phyloP scores from a whole-genome alignment of 2,329 filamentous ascomycete genomes.

The Tolypocladium paradoxum region DNA sequence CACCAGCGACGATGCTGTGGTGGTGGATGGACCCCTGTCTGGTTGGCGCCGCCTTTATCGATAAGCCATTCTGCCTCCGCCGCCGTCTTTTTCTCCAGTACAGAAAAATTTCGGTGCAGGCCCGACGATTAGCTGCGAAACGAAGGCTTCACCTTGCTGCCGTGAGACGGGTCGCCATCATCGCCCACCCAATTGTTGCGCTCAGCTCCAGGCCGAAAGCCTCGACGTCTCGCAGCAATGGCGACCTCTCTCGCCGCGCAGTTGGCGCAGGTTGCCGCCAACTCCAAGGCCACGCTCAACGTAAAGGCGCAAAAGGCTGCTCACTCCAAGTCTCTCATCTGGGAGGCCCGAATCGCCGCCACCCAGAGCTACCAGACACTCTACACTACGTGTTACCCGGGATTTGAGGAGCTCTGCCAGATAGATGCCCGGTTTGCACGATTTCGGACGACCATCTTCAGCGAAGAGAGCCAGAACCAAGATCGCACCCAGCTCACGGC shows the following conservation, averaged over 20 bases:
- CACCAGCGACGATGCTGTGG: neutral
- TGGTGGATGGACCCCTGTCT: neutral
- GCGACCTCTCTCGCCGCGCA: constrained; percentile 83
- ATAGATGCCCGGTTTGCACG: constrained; percentile 69
- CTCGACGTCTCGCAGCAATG: constrained; percentile 40
- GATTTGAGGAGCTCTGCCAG: constrained; percentile 82
- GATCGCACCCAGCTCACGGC: constrained; percentile 78
- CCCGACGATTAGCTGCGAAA: neutral
- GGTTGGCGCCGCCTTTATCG: constrained; percentile 14
- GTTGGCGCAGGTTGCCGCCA: constrained; percentile 82
- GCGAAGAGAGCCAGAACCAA: constrained; percentile 81
- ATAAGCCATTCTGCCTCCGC: constrained; percentile 15
- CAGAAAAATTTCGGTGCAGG: constrained; percentile 1
- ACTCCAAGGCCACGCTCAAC: constrained; percentile 83
- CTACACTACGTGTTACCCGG: constrained; percentile 77
- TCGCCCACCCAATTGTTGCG: neutral
- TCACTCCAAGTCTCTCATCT: constrained; percentile 91
- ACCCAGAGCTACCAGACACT: constrained; percentile 85
- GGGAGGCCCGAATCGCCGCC: constrained; percentile 73
- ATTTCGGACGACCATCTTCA: constrained; percentile 76
- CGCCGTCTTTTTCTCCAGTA: constrained; percentile 8
- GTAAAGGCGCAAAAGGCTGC: constrained; percentile 85
- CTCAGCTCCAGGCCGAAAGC: constrained; percentile 1
- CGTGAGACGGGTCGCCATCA: neutral
- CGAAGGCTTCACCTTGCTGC: neutral